Evolutionary conservation across 208 protist species (phyloP).

Genomic region (Crithidia brevicula): DNA sequence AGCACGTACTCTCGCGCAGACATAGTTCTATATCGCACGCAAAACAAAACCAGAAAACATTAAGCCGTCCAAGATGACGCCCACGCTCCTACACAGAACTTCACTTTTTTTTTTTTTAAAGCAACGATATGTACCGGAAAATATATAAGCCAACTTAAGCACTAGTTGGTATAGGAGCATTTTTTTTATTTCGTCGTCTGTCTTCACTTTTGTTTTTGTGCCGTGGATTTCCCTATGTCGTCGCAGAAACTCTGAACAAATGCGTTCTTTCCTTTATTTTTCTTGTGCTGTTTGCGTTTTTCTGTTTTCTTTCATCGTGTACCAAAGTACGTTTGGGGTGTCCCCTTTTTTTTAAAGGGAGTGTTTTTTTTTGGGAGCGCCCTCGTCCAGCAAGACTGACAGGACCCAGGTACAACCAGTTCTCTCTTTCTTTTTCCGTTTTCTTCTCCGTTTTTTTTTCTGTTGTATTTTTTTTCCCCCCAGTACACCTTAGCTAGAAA

Average conservation of each 20-base stretch:
- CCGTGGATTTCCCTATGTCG: no score
- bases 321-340: not conserved
- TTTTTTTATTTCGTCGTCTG: not conserved
- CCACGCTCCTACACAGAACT: not conserved
- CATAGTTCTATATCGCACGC: not conserved
- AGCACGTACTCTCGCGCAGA: not conserved
- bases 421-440: not conserved
- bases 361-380: no score
- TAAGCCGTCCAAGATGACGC: not conserved
- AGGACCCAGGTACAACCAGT: no score
- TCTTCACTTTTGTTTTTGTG: slow-evolving; percentile 17
- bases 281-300: no score
- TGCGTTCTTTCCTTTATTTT: no score
- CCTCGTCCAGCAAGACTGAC: no score
- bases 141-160: no score
- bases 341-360: not conserved
- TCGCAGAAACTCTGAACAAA: no score
- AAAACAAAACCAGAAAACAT: not conserved
- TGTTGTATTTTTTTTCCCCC: no score
- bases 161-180: not conserved
- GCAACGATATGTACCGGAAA: no score
- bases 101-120: no score
- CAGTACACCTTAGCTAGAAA: no score
- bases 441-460: not conserved
- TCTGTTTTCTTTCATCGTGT: slow-evolving; percentile 6